A percentile compares a stretch with the other conserved stretches of the same genome.
Evolutionary conservation across 2,329 filamentous ascomycete genomes (phyloP).

Genomic region (Fusarium sp.): DNA sequence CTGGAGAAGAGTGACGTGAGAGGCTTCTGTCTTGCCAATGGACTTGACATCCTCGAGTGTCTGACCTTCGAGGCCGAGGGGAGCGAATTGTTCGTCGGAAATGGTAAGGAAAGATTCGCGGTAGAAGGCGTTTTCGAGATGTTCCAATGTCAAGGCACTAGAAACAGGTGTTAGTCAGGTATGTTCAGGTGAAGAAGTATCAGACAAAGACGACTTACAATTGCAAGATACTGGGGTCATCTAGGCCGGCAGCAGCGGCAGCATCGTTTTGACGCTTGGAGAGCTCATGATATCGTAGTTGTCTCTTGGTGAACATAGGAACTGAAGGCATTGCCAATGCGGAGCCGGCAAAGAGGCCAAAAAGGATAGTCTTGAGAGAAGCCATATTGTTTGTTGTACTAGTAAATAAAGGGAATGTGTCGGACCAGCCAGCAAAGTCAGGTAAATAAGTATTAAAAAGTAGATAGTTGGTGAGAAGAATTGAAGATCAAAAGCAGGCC

Average conservation of each 20-base stretch:
- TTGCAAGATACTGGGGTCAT: conserved; percentile 67
- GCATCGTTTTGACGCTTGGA: conserved; percentile 63
- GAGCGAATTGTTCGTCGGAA: conserved; percentile 70
- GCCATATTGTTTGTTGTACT: conserved; percentile 46
- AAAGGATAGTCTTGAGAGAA: conserved; percentile 54
- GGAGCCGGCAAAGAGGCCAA: conserved; percentile 59
- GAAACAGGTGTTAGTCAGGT: neutral
- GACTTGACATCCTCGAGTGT: conserved; percentile 63
- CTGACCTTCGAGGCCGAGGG: conserved; percentile 51
- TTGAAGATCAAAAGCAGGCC: conserved; percentile 38
- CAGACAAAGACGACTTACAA: conserved; percentile 57
- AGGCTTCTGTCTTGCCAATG: conserved; percentile 71
- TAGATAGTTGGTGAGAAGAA: conserved; percentile 8
- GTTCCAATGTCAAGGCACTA: conserved; percentile 75
- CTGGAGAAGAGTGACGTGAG: conserved; percentile 56
- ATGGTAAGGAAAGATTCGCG: conserved; percentile 76
- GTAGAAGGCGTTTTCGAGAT: conserved; percentile 80
- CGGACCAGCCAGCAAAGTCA: conserved; percentile 41
- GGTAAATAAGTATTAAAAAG: conserved; percentile 19
- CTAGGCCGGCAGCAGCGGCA: conserved; percentile 59
- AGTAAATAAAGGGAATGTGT: conserved; percentile 22
- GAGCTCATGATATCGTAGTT: conserved; percentile 59
- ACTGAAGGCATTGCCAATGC: conserved; percentile 60
- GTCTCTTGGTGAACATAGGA: conserved; percentile 56
- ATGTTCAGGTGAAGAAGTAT: neutral